Evolutionary conservation across 108 stramenopile genomes (phyloP), one percentile per base, ranked within the genome.

Genomic region (Nitzschia palea): DNA sequence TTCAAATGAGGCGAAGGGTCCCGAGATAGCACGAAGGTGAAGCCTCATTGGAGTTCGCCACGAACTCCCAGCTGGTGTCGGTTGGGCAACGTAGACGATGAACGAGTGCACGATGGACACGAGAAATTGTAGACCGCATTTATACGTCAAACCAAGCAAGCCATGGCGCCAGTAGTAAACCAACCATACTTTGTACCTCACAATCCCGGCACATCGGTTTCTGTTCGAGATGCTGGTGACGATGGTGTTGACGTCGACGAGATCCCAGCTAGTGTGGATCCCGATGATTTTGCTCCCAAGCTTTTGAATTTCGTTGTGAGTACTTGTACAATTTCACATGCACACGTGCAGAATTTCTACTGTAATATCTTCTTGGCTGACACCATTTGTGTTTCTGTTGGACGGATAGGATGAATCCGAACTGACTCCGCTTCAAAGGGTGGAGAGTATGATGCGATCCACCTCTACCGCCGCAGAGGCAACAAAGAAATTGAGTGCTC

Each of bases 181-280:
- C 58, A 70, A 37, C 60, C 60, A 14, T 71, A 71, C 43, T 71
- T 71, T 44, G 70, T 71, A 6, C 44, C 60, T 14, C 60, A 62
- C 10, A 12, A 54, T 52, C 70, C 70, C 4, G 70, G 70, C 15
- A 47, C 50, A 29, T 45, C 61, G 20, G 35, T 28, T 18, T 52
- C 60, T 27, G 70, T 71, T 22, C 60, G 70, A 37, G 70, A 71
- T 44, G 53, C 52, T 3, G 72, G 64, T 26, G 72, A 73, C 56
- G 55, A 59, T 8, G 73, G 62, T 12, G 45, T 28, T 12, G 70
- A 50, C 43, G 59, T 60, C 28, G 72, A 79, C 4, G 31, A 35
- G 10, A 35, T 68, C 15, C 44, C 59, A 22, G 45, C 9, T 6
- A 43, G 70, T 2, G 34, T 52, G 25, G 20, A 44, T 45, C 61